Conservation (phyloP, 192 early-diverging fungal genomes). For the Coemansia sp. region DNA sequence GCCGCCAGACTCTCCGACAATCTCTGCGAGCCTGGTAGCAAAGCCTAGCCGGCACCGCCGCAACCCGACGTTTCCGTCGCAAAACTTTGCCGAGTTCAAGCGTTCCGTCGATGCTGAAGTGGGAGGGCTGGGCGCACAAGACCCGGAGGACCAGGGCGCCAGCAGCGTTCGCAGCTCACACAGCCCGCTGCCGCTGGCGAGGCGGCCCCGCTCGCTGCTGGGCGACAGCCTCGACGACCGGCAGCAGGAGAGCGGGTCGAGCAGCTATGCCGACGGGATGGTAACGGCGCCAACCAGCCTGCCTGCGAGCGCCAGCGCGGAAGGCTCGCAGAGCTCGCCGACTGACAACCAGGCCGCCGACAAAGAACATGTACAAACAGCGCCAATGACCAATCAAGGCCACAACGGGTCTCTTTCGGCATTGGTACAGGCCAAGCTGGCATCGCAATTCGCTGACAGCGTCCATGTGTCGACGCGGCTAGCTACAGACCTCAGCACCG, state of each 20-base stretch:
- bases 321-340: too few species aligned
- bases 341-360: not conserved
- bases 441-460: constrained; percentile 17
- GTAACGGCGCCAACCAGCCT: too few species aligned
- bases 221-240: too few species aligned
- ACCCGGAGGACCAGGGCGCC: too few species aligned
- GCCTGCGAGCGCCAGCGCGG: not conserved
- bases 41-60: constrained; percentile 17
- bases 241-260: too few species aligned
- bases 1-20: constrained; percentile 29
- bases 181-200: not conserved
- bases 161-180: too few species aligned
- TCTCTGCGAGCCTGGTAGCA: constrained; percentile 15
- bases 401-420: constrained; percentile 38
- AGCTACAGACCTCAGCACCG: constrained; percentile 12
- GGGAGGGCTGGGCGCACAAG: not conserved
- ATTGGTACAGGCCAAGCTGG: constrained; percentile 34
- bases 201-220: too few species aligned
- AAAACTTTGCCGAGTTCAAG: constrained; percentile 3
- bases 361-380: not conserved
- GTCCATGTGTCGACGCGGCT: constrained; percentile 41
- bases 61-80: constrained; percentile 23
- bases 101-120: not conserved
- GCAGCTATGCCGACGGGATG: too few species aligned
- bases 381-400: constrained; percentile 28